Conservation (phyloP, 2,329 filamentous ascomycete species). For the Botrytis hyacinthi region DNA sequence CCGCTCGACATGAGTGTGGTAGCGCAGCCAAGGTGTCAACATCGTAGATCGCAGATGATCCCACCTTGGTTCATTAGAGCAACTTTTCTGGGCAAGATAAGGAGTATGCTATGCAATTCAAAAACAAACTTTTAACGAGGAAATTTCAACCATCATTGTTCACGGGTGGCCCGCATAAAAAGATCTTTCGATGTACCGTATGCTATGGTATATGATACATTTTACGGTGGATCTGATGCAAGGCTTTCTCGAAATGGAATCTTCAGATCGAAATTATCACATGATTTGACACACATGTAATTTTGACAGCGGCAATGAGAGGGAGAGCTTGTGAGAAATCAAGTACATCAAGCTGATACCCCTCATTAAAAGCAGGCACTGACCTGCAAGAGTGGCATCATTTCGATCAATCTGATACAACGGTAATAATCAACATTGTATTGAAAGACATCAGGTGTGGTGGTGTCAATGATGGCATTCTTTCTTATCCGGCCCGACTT, state of each 20-base stretch:
- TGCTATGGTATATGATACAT: background rate
- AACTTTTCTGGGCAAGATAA: background rate
- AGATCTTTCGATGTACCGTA: background rate
- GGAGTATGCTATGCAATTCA: background rate
- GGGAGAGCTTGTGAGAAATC: background rate
- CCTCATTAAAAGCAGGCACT: background rate
- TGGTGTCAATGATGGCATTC: background rate
- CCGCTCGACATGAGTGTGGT: slow-evolving; percentile 4
- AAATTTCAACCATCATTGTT: background rate
- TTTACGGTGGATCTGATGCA: background rate
- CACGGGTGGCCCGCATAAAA: background rate
- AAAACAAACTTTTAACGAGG: too few relatives aligned
- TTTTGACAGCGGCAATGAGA: background rate
- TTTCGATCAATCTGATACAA: background rate
- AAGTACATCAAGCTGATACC: background rate
- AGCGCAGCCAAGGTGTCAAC: background rate
- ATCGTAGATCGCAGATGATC: background rate
- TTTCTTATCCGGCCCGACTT: slow-evolving; percentile 7
- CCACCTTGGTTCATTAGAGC: background rate
- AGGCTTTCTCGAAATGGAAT: background rate
- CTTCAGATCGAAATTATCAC: background rate
- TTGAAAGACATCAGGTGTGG: background rate
- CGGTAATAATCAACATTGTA: background rate
- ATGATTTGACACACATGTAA: background rate
- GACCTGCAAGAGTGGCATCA: background rate